Conservation (phyloP, 2,329 filamentous ascomycete species). For the Beauveria caledonica region DNA sequence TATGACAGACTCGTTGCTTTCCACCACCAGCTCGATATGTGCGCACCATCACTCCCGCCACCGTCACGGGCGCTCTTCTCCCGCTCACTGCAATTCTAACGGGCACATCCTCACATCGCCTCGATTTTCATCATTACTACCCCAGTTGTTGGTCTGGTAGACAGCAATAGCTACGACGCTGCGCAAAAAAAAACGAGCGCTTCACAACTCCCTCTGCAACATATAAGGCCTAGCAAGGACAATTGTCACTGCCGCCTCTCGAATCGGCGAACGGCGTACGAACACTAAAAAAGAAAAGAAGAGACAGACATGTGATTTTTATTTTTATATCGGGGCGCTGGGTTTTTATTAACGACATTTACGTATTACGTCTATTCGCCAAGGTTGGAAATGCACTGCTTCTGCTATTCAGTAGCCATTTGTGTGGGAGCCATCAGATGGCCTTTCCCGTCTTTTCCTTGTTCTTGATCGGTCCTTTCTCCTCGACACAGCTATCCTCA, state of each 20-base stretch:
- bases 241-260: slow-evolving; percentile 22
- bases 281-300: slow-evolving; percentile 25
- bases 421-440: background rate
- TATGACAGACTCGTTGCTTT: background rate
- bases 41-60: background rate
- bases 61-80: background rate
- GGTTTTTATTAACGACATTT: slow-evolving; percentile 29
- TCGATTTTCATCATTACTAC: background rate
- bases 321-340: slow-evolving; percentile 27
- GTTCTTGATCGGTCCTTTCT: background rate
- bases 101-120: background rate
- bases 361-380: slow-evolving; percentile 16
- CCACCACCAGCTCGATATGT: background rate
- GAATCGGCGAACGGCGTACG: slow-evolving; percentile 32
- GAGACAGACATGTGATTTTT: slow-evolving; percentile 12
- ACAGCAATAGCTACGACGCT: background rate
- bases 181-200: background rate
- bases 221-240: slow-evolving; percentile 17
- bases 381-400: slow-evolving; percentile 6
- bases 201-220: slow-evolving; percentile 9
- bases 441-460: slow-evolving; percentile 5
- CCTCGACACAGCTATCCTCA: background rate
- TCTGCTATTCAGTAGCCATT: slow-evolving; percentile 3
- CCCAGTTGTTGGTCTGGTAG: background rate
- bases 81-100: background rate